Conservation (phyloP, 1,284 basidiomycete species). For the Earliella scabrosa region DNA sequence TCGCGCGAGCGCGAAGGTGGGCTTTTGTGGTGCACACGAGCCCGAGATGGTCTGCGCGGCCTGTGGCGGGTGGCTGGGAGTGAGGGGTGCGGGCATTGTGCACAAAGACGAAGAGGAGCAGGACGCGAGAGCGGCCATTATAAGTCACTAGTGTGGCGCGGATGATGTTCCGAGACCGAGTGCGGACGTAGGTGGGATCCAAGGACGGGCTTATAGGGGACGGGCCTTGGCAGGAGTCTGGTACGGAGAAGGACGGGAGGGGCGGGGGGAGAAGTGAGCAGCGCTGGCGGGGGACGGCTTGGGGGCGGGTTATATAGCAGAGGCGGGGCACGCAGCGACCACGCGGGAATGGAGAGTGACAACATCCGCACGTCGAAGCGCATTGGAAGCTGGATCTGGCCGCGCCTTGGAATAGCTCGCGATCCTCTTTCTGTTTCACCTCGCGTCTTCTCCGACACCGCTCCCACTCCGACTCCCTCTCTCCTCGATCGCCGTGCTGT, state of each 20-base stretch:
- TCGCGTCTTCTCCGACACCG: neutral
- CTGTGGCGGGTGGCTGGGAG: neutral
- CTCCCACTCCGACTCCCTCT: neutral
- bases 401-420: neutral
- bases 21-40: slow-evolving; percentile 8
- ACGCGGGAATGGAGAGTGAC: slow-evolving; percentile 14
- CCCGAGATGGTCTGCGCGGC: slow-evolving; percentile 4
- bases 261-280: neutral
- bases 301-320: slow-evolving; percentile 18
- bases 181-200: neutral
- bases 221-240: neutral
- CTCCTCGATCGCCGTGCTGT: slow-evolving; percentile 10
- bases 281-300: slow-evolving; percentile 2
- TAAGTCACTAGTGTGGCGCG: slow-evolving; percentile 1
- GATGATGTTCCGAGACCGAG: neutral
- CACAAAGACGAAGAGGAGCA: slow-evolving; percentile 20
- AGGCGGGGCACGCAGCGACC: slow-evolving; percentile 12
- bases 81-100: slow-evolving; percentile 12
- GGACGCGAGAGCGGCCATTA: slow-evolving; percentile 22
- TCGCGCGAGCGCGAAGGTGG: slow-evolving; percentile 39
- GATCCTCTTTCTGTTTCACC: slow-evolving; percentile 2
- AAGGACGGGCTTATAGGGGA: neutral
- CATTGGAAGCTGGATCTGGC: neutral
- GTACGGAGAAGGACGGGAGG: neutral
- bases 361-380: slow-evolving; percentile 12